Evolutionary conservation across 441 rosid genomes (phyloP), one percentile per base, ranked within the genome.

Genomic region (Croton laevigatus): DNA sequence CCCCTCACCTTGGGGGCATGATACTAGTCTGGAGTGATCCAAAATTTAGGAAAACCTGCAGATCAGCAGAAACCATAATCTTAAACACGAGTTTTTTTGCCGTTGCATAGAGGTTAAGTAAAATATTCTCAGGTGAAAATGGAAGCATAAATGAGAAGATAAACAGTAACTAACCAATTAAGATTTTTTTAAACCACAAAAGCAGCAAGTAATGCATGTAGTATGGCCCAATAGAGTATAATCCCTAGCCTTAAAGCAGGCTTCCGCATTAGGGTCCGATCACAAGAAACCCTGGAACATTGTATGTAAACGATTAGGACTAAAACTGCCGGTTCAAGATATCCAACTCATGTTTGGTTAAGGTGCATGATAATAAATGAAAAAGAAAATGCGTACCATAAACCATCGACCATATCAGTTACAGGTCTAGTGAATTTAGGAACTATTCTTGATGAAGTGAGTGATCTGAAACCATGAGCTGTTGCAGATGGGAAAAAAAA

Each of bases 391-490:
- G 23, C 89, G 48, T 79, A 91, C 99, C 99, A 91, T 78, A 97
- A 80, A 66, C 97, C 99, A 79, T 97, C 99, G 53, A 94, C 74
- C 89, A 88, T 82, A 88, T 89, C 96, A 6, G 92, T 81, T 69
- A 86, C 78, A 68, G 94, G 98, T 81, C 99, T 82, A 66, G 98
- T 82, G 81, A 91, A 91, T 82, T 83, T 86, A 54, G 98, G 99
- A 68, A 89, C 80, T 69, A 91, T 74, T 84, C 93, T 89, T 48
- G 98, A 92, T 44, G 94, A 82, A 17, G 97, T 76, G 62, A 94
- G 96, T 36, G 97, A 92, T 89, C 89, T 92, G 91, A 94, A 97
- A 73, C 99, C 98, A 83, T 90, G 99, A 79, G 87, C 97, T 89
- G 78, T 48, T 49, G 37, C 36, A 36, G 44, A 57, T 59, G 48